Conservation (phyloP, 2,329 filamentous ascomycete genomes). For the Sporothrix pallida region DNA sequence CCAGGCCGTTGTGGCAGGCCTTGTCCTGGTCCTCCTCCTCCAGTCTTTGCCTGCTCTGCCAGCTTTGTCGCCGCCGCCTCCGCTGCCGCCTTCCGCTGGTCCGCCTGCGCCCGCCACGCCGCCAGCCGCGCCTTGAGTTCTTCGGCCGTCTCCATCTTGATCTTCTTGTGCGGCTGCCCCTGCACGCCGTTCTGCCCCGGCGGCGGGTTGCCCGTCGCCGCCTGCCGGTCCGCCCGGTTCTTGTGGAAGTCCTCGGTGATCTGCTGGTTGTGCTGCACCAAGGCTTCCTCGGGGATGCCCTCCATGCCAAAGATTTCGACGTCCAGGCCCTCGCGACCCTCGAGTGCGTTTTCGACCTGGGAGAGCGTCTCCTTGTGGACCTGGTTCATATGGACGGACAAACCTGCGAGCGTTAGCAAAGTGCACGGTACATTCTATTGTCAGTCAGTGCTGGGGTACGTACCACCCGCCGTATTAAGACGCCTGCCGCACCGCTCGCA, state of each 20-base stretch:
- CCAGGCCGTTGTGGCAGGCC: constrained; percentile 45
- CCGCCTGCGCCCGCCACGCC: constrained; percentile 73
- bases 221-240: constrained; percentile 80
- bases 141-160: constrained; percentile 74
- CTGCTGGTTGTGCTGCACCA: constrained; percentile 82
- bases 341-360: constrained; percentile 88
- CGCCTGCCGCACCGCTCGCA: constrained; percentile 88
- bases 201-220: constrained; percentile 81
- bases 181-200: constrained; percentile 63
- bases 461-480: constrained; percentile 93
- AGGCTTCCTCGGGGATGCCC: constrained; percentile 85
- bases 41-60: constrained; percentile 46
- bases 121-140: constrained; percentile 82
- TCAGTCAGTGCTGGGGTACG: constrained; percentile 40
- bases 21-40: constrained; percentile 42
- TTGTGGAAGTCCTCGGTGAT: constrained; percentile 86
- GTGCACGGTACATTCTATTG: no score
- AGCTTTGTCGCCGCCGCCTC: constrained; percentile 46
- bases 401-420: constrained; percentile 59
- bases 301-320: constrained; percentile 99
- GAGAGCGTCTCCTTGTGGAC: constrained; percentile 94
- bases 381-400: constrained; percentile 96
- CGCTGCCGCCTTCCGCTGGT: constrained; percentile 58
- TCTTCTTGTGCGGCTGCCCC: constrained; percentile 68
- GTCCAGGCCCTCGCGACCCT: constrained; percentile 82